Conservation (phyloP, 345 rosid genomes). For the Dovyalis caffra region DNA sequence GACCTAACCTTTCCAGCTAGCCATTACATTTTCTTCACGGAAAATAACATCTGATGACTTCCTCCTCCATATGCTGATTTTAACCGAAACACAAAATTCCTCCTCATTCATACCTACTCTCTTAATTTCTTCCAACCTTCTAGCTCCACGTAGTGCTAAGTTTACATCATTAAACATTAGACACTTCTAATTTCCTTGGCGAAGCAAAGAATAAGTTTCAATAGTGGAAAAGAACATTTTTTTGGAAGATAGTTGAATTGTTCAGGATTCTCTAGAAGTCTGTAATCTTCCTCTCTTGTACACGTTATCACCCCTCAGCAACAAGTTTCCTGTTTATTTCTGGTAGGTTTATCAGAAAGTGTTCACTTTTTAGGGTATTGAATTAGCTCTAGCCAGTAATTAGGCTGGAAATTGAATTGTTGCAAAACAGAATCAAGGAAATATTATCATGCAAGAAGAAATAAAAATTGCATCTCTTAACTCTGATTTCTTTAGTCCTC, state of each 20-base stretch:
- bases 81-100: not conserved
- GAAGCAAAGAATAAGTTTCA: not conserved
- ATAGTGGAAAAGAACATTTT: not conserved
- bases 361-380: not conserved
- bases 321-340: not conserved
- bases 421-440: not conserved
- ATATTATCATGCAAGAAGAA: not conserved
- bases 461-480: not conserved
- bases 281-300: too few species aligned
- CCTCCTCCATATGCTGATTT: not conserved
- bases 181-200: not conserved
- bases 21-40: not conserved
- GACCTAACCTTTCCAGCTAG: not conserved
- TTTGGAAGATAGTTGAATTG: not conserved
- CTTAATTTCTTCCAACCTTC: not conserved
- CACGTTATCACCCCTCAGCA: not conserved
- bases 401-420: not conserved
- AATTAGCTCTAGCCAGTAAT: not conserved
- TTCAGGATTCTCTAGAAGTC: not conserved
- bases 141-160: not conserved
- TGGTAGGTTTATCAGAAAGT: not conserved
- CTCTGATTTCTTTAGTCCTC: not conserved
- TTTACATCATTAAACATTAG: not conserved
- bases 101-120: not conserved
- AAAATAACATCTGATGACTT: not conserved